Evolutionary conservation across 306 rosid genomes (phyloP).

Genomic region (Hippophae rhamnoides): DNA sequence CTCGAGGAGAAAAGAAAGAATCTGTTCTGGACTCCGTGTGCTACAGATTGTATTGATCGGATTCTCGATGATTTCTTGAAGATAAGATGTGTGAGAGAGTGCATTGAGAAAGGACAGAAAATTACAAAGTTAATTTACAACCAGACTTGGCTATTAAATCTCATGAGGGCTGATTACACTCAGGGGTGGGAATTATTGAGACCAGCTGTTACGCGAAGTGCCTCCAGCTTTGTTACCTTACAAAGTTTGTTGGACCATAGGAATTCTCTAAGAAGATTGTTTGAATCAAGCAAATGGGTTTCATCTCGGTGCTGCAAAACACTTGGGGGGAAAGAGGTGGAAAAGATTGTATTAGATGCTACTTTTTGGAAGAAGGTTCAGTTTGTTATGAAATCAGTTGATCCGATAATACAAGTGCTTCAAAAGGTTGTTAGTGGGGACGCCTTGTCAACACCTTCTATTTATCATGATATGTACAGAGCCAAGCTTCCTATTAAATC

Average conservation of each 20-base stretch:
- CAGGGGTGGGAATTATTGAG: slow-evolving; percentile 72
- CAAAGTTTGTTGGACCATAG: slow-evolving; percentile 70
- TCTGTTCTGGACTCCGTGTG: slow-evolving; percentile 92
- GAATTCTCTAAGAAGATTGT: slow-evolving; percentile 62
- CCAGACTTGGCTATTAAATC: slow-evolving; percentile 71
- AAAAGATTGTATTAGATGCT: slow-evolving; percentile 52
- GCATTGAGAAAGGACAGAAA: slow-evolving; percentile 76
- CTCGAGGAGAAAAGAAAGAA: slow-evolving; percentile 83
- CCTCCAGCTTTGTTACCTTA: slow-evolving; percentile 77
- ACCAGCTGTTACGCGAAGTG: slow-evolving; percentile 46
- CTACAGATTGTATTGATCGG: slow-evolving; percentile 58
- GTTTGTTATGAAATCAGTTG: slow-evolving; percentile 58
- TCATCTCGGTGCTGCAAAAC: slow-evolving; percentile 61
- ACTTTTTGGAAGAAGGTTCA: slow-evolving; percentile 83
- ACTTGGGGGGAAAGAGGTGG: slow-evolving; percentile 73
- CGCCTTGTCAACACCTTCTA: slow-evolving; percentile 65
- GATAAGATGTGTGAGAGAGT: slow-evolving; percentile 73
- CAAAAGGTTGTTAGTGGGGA: slow-evolving; percentile 57
- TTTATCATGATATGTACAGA: slow-evolving; percentile 66
- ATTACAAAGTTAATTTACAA: slow-evolving; percentile 75
- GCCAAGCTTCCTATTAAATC: slow-evolving; percentile 76
- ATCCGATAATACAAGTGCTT: slow-evolving; percentile 73
- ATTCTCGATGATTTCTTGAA: slow-evolving; percentile 76
- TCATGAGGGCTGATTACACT: slow-evolving; percentile 72
- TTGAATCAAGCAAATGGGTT: slow-evolving; percentile 75